Conservation (phyloP, 257 asterid genomes). For the Dorcoceras hygrometricum region DNA sequence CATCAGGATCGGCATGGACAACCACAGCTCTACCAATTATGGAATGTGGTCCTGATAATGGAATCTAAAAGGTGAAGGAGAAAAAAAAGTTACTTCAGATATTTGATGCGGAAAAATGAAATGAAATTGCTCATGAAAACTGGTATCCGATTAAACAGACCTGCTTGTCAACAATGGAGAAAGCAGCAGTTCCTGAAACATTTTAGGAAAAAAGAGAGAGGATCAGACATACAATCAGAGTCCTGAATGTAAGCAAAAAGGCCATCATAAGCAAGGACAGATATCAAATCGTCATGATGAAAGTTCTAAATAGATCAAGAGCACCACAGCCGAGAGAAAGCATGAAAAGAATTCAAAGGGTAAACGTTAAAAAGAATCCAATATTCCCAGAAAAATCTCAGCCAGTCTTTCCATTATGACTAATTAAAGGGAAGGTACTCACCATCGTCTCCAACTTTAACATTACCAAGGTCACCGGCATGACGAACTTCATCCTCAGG, state of each 20-base stretch:
- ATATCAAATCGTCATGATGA: background rate
- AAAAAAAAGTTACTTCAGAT: background rate
- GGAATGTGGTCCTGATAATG: conserved; percentile 77
- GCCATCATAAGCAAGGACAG: background rate
- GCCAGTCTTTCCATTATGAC: background rate
- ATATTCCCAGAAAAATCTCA: background rate
- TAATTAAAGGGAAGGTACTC: background rate
- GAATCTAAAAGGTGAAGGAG: conserved; percentile 59
- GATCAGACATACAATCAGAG: conserved; percentile 12
- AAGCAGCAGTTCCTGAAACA: conserved; percentile 61
- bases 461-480: conserved; percentile 99
- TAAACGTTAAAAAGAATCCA: background rate
- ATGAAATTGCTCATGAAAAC: background rate
- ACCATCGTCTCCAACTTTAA: conserved; percentile 85
- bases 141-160: conserved; percentile 29
- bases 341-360: background rate
- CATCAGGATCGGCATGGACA: conserved; percentile 96
- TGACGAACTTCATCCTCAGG: conserved; percentile 89
- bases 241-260: conserved; percentile 3
- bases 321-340: conserved; percentile 1
- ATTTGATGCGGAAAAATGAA: background rate
- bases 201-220: background rate
- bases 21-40: conserved; percentile 98
- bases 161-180: conserved; percentile 73
- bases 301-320: background rate